Base-by-base conservation (phyloP, 2,329 filamentous ascomycete species). In the Xylariomycetidae sp. region DNA sequence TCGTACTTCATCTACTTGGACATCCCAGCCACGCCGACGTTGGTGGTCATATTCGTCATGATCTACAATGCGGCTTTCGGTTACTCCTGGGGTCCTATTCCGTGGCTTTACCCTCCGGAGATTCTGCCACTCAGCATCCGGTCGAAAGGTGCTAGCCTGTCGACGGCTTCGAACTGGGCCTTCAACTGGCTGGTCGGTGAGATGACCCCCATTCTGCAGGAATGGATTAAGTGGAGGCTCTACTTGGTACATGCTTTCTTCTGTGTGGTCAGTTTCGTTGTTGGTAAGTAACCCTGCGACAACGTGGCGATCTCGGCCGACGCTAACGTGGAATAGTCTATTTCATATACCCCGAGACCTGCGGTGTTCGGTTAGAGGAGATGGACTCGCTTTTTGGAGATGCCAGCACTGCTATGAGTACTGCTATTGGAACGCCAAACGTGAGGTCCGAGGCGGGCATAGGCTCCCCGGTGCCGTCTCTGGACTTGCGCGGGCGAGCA, bases 61-160 rank as follows among this genome's bases (percentile, higher is more conserved):
- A 83, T 96, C 31, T 98, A 97, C 67, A 98, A 98, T 54, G 92
- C 90, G 5, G 85, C 92, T 6, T 98, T 97, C 58, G 92, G 92
- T 30, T 94, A 89, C 56, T 78, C 74, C 12, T 98, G 92, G 92
- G 92, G 92, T 13, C 92, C 92, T 1, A 94, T 98, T 41, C 92
- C 92, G 7, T 98, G 92, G 92, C 70, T 98, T 12, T 97, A 97
- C 59, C 92, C 92, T 11, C 92, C 92, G n/a, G 92, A 98, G 71
- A 98, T 98, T 42, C 72, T 98, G 27, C 92, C 92, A 4, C 71
- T 98, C 40, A 96, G 88, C 68, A 96, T 97, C 57, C 82, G 92
- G 52, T 94, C 90, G 40, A 97, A 97, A 70, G 92, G 92, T 41
- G 90, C 92, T 34, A 95, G 88, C 73, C 64, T 98, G 58, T 96